Base-by-base conservation (phyloP, 352 stramenopile genomes). In the Globisporangium rhizosaccharum region DNA sequence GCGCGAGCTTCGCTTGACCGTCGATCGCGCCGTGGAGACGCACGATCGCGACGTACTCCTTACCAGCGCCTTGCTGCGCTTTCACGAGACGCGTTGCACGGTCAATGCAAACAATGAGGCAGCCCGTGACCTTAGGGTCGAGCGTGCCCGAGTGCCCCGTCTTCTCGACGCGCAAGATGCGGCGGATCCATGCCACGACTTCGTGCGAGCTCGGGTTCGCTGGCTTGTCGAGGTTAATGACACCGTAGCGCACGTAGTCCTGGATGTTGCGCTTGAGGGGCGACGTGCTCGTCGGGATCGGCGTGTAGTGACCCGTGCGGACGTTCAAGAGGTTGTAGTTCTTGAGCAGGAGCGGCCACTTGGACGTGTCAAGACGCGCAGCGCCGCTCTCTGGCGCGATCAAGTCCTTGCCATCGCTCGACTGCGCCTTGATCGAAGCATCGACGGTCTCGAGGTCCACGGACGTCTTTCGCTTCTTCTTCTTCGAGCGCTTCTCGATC, bases 151-250 rank as follows among this genome's bases (percentile, higher is more conserved):
- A 98, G 76, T 99, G 98, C 26, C 98, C 98, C 9, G 98, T 99
- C 85, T 99, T 99, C 53, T 99, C 97, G n/a, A 99, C 97, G 30
- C 97, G 85, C 23, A 99, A 70, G 56, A 99, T 99, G 60, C 97
- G 94, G 67, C 99, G 98, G 65, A 99, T 99, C 98, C 98, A 99
- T 7, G 94, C 96, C 37, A 99, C 98, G 3, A 99, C 97, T 76
- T 99, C 98, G 74, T 99, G 98, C 30, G 91, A 99, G 51, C 85
- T 98, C 33, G 98, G 98, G 82, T 99, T 99, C 36, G 97, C 95
- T 17, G 98, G 97, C 78, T 99, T 99, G 82, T 99, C 98, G 26
- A 99, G 85, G 79, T 99, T 99, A 68, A 99, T 99, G n/a, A 99
- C 96, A 61, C 97, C 98, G 65, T 99, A 99, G 36, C 88, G 92